Conservation (phyloP, 768 basidiomycete species). For the Porphyrellus cyaneotinctus region DNA sequence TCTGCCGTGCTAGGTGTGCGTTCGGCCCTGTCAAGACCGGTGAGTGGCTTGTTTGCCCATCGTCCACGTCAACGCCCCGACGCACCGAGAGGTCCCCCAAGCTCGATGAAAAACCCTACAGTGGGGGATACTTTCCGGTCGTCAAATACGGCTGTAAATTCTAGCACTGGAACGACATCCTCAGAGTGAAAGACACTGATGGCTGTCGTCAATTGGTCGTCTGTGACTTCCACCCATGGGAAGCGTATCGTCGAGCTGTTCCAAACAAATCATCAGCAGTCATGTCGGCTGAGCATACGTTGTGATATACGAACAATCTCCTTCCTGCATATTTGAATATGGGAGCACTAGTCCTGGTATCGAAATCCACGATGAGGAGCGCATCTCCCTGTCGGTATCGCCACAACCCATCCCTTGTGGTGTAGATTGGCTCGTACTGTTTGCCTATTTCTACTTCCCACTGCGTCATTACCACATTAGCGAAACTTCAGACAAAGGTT, state of each 20-base stretch:
- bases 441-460: constrained; percentile 19
- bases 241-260: constrained; percentile 11
- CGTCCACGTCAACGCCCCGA: not conserved
- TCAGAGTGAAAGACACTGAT: not conserved
- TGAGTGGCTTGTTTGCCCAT: not conserved
- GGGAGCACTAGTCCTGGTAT: constrained; percentile 1
- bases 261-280: not conserved
- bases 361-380: constrained; percentile 16
- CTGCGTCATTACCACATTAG: constrained; percentile 2
- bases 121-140: constrained; percentile 1
- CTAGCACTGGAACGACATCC: constrained; percentile 4
- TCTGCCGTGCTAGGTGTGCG: not conserved
- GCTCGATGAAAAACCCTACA: constrained; percentile 18
- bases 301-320: constrained; percentile 10
- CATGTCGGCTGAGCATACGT: no score
- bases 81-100: constrained; percentile 9
- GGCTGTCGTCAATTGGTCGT: constrained; percentile 6
- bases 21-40: constrained; percentile 1
- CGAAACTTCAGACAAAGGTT: not conserved
- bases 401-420: constrained; percentile 23
- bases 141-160: constrained; percentile 18
- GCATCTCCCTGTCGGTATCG: constrained; percentile 21
- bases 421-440: constrained; percentile 19
- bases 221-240: constrained; percentile 3
- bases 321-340: constrained; percentile 16